Evolutionary conservation across 495 filamentous ascomycete species (phyloP).

Genomic region (Aspergillus incahuasiensis): DNA sequence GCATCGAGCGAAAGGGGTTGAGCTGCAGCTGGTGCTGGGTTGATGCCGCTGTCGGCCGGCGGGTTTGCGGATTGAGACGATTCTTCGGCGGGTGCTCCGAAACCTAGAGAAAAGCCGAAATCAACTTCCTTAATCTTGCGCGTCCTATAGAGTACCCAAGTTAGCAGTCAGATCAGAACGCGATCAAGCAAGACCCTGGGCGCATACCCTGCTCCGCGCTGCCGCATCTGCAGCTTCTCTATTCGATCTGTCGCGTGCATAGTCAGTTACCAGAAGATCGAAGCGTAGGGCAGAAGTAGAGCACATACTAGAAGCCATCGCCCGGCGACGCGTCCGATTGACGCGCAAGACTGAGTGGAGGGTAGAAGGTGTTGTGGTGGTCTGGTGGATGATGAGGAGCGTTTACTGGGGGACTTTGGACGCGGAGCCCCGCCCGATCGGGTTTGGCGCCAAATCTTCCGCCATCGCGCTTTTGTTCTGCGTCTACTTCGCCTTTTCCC

Average conservation of each 20-base stretch:
- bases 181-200: constrained; percentile 18
- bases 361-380: constrained; percentile 1
- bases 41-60: constrained; percentile 13
- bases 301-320: constrained; percentile 42
- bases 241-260: constrained; percentile 39
- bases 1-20: constrained; percentile 9
- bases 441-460: constrained; percentile 18
- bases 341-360: constrained; percentile 6
- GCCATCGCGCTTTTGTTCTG: background rate
- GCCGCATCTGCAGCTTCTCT: constrained; percentile 54
- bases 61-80: constrained; percentile 20
- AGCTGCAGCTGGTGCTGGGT: constrained; percentile 5
- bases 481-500: background rate
- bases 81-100: constrained; percentile 21
- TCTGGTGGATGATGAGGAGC: constrained; percentile 3
- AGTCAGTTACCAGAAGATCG: constrained; percentile 17
- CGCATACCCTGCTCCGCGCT: constrained; percentile 56
- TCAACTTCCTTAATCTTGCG: constrained; percentile 44
- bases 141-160: constrained; percentile 29
- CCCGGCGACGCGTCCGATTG: constrained; percentile 31
- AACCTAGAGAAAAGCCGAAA: constrained; percentile 50
- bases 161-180: constrained; percentile 7
- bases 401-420: background rate
- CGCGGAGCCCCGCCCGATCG: constrained; percentile 12
- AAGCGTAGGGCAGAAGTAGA: no score